Evolutionary conservation across 495 filamentous ascomycete genomes (phyloP).

Genomic region (Rostrohypoxylon terebratum): DNA sequence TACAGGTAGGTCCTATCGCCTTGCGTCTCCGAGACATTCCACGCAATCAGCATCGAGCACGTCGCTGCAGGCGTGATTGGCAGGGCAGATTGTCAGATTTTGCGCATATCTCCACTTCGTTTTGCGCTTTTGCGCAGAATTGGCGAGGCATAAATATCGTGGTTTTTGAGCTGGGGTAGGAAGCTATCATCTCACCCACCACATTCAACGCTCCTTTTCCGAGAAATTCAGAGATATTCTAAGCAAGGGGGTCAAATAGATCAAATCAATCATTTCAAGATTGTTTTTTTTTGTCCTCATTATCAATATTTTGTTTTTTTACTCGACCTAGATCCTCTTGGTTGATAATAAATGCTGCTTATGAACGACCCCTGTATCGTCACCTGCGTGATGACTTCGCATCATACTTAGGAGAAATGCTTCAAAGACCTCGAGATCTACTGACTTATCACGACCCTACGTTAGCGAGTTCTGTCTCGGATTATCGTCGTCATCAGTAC

Average conservation of each 20-base stretch:
- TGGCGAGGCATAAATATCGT: constrained; percentile 43
- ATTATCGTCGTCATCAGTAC: constrained; percentile 14
- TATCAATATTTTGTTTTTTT: constrained; percentile 3
- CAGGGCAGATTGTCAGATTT: constrained; percentile 30
- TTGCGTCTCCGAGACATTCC: constrained; percentile 31
- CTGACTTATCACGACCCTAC: constrained; percentile 20
- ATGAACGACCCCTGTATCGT: constrained; percentile 28
- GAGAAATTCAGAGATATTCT: constrained; percentile 5
- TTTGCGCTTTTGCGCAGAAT: constrained; percentile 50
- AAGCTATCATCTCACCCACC: constrained; percentile 13
- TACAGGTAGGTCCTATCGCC: constrained; percentile 18
- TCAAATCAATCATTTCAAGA: constrained; percentile 1
- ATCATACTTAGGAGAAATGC: constrained; percentile 48
- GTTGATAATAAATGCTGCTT: constrained; percentile 43
- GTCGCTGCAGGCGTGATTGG: constrained; percentile 42
- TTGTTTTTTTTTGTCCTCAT: constrained; percentile 1
- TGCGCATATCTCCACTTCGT: constrained; percentile 46
- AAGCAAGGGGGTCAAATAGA: not conserved
- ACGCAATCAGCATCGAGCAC: constrained; percentile 43
- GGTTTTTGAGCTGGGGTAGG: constrained; percentile 3
- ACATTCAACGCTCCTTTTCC: constrained; percentile 18
- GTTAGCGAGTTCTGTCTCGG: constrained; percentile 21
- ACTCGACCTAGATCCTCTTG: not conserved
- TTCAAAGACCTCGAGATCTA: constrained; percentile 47
- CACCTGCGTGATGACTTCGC: constrained; percentile 47